Base-by-base conservation (phyloP, 2,329 filamentous ascomycete genomes). In the Teratosphaeria destructans region DNA sequence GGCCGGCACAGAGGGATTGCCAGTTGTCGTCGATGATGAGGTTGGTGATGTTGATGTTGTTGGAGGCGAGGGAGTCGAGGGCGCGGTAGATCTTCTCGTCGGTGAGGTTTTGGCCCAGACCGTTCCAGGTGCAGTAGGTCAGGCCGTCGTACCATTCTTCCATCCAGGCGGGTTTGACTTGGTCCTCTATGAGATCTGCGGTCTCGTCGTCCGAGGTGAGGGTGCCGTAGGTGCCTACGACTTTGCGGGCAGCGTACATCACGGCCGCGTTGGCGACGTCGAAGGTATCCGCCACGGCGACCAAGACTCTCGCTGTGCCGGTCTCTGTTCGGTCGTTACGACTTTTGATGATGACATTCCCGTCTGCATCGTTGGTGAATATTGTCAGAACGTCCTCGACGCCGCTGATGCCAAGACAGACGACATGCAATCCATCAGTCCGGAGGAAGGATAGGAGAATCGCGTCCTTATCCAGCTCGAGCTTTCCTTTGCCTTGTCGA, bases 1-100 rank as follows among this genome's bases (percentile, higher is more conserved):
- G 74, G 3, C 79, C 81, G 62, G 81, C 76, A 82, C 84, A 54
- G 6, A 95, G 80, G 8, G 87, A 84, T 73, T 96, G 92, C 94
- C 94, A 99, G 67, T 95, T 95, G 70, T 99, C 94, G 67, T 99
- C 94, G 63, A 99, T 95, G 62, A 97, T 96, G 2, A 99, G 79
- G 68, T 86, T 95, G 0, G 85, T 86, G 54, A 97, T 76, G 32
- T 87, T 85, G 68, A 99, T 89, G 0, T 86, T 82, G 59, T 88
- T 81, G 34, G 84, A 78, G 4, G 85, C 81, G 11, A 99, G 77
- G 1, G 82, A 80, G 60, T 90, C 84, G 0, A 97, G 77, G 1
- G 92, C 90, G 49, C 84, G 74, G 12, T 91, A 78, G 14, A 99
- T 83, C 67, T 90, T 95, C 23, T 89, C 79, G 61, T 93, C 89